A percentile compares a stretch with the other conserved stretches of the same genome.
Evolutionary conservation across 192 early-diverging fungal genomes (phyloP).

Genomic region (Chytriomyces sp.): DNA sequence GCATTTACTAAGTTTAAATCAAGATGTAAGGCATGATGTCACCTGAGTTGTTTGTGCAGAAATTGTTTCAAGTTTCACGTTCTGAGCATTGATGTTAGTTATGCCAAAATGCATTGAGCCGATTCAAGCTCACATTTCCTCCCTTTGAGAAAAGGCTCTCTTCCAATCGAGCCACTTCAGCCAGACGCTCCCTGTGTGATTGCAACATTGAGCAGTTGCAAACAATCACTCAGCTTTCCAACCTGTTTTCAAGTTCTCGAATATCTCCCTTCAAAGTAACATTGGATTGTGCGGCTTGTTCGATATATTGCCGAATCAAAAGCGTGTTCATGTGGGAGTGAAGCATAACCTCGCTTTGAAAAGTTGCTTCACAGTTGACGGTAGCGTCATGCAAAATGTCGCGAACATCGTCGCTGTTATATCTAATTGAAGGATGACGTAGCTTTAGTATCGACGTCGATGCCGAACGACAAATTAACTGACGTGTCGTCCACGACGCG

Average conservation of each 20-base stretch:
- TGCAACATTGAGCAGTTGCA: not conserved
- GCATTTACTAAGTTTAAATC: no score
- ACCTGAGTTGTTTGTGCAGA: no score
- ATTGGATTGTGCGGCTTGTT: not conserved
- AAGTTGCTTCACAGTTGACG: slow-evolving; percentile 1
- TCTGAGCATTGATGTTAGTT: no score
- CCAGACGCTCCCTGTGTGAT: not conserved
- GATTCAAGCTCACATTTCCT: not conserved
- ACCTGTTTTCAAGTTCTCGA: slow-evolving; percentile 20
- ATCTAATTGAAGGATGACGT: slow-evolving; percentile 17
- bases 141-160: slow-evolving; percentile 8
- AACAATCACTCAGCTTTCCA: not conserved
- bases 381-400: slow-evolving; percentile 17
- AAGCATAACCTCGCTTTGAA: slow-evolving; percentile 24
- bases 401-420: slow-evolving; percentile 22
- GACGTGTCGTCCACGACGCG: slow-evolving; percentile 14
- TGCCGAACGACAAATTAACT: no score
- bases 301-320: slow-evolving; percentile 27
- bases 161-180: slow-evolving; percentile 16
- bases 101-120: no score
- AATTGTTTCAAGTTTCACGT: no score
- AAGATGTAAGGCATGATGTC: no score
- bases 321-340: slow-evolving; percentile 27
- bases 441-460: no score
- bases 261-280: slow-evolving; percentile 13